Evolutionary conservation across 345 rosid genomes (phyloP), one percentile per base, ranked within the genome.

Genomic region (Microcos paniculata): DNA sequence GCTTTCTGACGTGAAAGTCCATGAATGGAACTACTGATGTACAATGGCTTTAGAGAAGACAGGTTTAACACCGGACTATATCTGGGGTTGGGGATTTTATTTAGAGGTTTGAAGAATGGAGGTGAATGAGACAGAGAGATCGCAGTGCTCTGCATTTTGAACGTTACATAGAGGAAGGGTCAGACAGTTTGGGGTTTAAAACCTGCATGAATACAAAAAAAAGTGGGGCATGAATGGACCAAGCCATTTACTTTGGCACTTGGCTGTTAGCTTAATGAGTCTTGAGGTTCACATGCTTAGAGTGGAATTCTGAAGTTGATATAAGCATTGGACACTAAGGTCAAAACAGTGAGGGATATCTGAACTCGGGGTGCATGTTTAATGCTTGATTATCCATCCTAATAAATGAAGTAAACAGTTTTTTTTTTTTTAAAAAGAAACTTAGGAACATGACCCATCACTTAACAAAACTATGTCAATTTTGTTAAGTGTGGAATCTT

Each of bases 131-230:
- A 79, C 43, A 79, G 57, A 61, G 46, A 23, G 3, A 79, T 62
- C 23, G 81, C 57, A 33, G 81, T 55, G 67, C 49, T 48, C 73
- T 69, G 84, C 90, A 84, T 75, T 77, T 82, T 67, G 66, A 40
- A n/a, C 43, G 61, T 13, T 26, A 58, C 16, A 59, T 3, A 48
- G 42, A 49, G 33, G 23, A 66, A 70, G 71, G 16, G 12, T 7
- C 63, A 23, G 38, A 1, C 24, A 48, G 42, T 28, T 3, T n/a
- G 23, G 43, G 71, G 30, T 45, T 31, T 68, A 11, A 26, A 71
- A n/a, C 46, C 76, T 74, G 62, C 83, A 53, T 62, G 74, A 64
- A 70, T 2, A 19, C 30, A 49, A 66, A n/a, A 62, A 21, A 21
- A n/a, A 9, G 43, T 21, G 28, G 38, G 19, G 23, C 15, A 0